Evolutionary conservation across 2,329 filamentous ascomycete genomes (phyloP), one percentile per base, ranked within the genome.

Genomic region (Stachybotrys chlorohalonatus): DNA sequence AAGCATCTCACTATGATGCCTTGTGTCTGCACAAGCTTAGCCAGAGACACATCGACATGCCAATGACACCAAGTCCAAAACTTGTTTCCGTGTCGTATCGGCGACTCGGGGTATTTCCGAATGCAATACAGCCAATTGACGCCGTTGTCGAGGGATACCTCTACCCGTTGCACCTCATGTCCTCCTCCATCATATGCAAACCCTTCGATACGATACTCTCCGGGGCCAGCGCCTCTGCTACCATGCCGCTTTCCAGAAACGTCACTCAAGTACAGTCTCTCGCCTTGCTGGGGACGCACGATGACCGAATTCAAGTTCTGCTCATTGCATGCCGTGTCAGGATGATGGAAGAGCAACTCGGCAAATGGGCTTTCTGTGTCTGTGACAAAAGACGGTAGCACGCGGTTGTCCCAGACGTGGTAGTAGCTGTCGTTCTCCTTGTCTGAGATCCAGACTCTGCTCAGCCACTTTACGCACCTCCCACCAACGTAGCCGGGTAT

Each of bases 11-110:
- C 77, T 0, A 62, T 67, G 51, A 80, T 74, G 51, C 67, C 70
- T 39, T 70, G 64, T 0, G 75, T 70, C 16, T 66, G 65, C 5
- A 77, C 59, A 5, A 81, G 61, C 56, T 77, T 70, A 1, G 68
- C 63, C 1, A 77, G 62, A 11, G 72, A 70, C 3, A 81, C 64
- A 54, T 81, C 78, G 1, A 80, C 65, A 54, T 79, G 67, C 78
- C 78, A 81, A 57, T 76, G 73, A 4, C 77, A 49, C 78, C 78
- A 81, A 0, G 76, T 74, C 78, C 77, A 80, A 59, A 77, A 80
- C 58, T 77, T 81, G 46, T 72, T 75, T 3, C 76, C 77, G 54
- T 81, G 75, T 5, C 77, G 68, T 39, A 80, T 69, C 0, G 77
- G 76, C 6, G 65, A 64, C 15, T 79, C 70, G 1, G 77, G 77